Percentiles rank a stretch among this genome's conserved stretches.
These are phyloP conservation scores for Cicer yamashitae DNA, from an alignment of 306 rosid genomes.

Conservation along the genomic window DNA sequence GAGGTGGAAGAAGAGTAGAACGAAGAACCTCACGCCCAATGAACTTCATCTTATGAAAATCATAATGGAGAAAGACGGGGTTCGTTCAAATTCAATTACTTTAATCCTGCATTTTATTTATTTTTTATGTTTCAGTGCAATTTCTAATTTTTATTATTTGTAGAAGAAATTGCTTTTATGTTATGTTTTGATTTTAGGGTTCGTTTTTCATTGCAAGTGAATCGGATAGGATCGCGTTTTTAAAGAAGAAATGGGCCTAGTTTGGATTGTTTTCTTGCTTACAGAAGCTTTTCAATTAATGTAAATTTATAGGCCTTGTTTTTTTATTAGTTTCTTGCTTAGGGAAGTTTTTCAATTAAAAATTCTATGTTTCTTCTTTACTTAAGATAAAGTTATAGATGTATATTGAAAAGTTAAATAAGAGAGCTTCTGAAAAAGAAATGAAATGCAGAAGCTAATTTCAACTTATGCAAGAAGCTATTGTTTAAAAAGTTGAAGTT, in stretches of 20 bases:
- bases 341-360: background rate
- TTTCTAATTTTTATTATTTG: constrained; percentile 1
- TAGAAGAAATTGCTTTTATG: constrained; percentile 1
- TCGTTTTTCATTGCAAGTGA: constrained; percentile 2
- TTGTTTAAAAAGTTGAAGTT: background rate
- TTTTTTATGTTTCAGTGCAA: constrained; percentile 35
- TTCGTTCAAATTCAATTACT: constrained; percentile 31
- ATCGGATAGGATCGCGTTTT: background rate
- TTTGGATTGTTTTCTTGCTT: background rate
- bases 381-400: background rate
- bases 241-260: background rate
- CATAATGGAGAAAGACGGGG: constrained; percentile 69
- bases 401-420: background rate
- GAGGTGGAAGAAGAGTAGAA: constrained; percentile 36
- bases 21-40: constrained; percentile 35
- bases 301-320: background rate
- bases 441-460: background rate
- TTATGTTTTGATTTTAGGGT: background rate
- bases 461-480: background rate
- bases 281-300: background rate
- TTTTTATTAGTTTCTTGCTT: background rate
- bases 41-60: constrained; percentile 45
- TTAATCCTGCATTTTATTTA: background rate
- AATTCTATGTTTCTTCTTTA: background rate
- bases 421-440: background rate